Base-by-base conservation (phyloP, 352 stramenopile species). In the Phytopythium kandeliae region DNA sequence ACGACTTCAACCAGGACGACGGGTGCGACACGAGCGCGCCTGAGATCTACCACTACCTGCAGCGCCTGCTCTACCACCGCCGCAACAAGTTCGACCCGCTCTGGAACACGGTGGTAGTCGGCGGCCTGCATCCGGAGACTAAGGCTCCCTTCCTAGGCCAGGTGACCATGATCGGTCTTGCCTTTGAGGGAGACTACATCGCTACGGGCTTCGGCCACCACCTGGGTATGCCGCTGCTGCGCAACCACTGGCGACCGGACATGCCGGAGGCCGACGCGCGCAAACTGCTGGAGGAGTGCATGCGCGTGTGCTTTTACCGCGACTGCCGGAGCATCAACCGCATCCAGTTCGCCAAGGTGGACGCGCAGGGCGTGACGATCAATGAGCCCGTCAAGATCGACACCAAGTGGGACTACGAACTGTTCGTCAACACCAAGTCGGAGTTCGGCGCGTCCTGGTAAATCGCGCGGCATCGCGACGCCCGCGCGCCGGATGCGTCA, bases 71-170 rank as follows among this genome's bases (percentile, higher is more conserved):
- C 73, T 99, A 99, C 85, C 92, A 99, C 67, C 86, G 96, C 59
- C 87, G 97, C 63, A 99, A 98, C 73, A 98, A 99, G 63, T 98
- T 99, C 64, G 97, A 99, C 72, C 97, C 97, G 38, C 84, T 98
- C 25, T 99, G 96, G 96, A 99, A 99, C 79, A 97, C 96, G 51
- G 58, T 99, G 6, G 82, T 99, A 0, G 86, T 99, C 47, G 97
- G 92, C n/a, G 96, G 97, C 4, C 72, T 92, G 42, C 82, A 94
- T 51, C 84, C 89, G 25, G 84, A 96, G 63, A 95, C 89, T 28
- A 75, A 89, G 54, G 60, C 87, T 47, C 98, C 81, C 12, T 94
- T 99, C 72, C 84, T 99, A 38, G 96, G 96, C n/a, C 89, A 95
- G 41, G 87, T 98, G 8, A 97, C 97, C 66, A 97, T 98, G 79